Base-by-base conservation (phyloP, 768 basidiomycete species). In the Stropharia rugosoannulata region DNA sequence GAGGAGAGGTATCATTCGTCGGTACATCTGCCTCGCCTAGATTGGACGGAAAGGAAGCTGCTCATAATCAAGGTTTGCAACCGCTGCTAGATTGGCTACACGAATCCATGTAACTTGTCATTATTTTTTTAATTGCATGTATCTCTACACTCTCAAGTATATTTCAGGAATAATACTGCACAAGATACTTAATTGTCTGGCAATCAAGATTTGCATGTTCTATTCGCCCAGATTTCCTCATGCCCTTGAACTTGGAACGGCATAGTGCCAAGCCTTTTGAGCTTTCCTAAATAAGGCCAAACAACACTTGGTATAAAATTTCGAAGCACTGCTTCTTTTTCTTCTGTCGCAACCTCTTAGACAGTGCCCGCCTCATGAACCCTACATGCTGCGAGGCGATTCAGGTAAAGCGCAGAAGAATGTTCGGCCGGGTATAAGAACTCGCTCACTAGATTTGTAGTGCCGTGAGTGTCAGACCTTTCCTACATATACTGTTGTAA, bases 1-100 rank as follows among this genome's bases (percentile, higher is more conserved):
- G 90, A 2, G 91, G 92, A 7, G 85, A 90, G n/a, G 73, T 92
- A 16, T 66, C 74, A 1, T 88, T 92, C 62, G 57, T 86, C 35
- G 87, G 82, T 25, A 86, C 83, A 0, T 87, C 80, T 55, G 75
- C 80, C 25, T 64, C 67, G 40, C 54, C 67, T 19, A 64, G 67
- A 37, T 67, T 66, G 9, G 73, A 73, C 10, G 75, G 75, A 58
- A 80, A 83, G 61, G 58, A 58, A 22, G 59, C 45, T 4, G 63
- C 46, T 6, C 64, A 56, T 4, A 74, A 73, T 42, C 29, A 32
- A 7, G 81, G 80, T 0, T 60, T 87, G 32, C 63, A 64, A 10
- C 59, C 74, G 0, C 62, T 89, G 16, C 68, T 66, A 52, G 75
- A 80, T 1, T 83, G 81, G 80, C 60, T 88, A 54, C 73, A 73